Evolutionary conservation across 1,139 yeast species (phyloP).

Genomic region (Blastobotrys malaysiensis): DNA sequence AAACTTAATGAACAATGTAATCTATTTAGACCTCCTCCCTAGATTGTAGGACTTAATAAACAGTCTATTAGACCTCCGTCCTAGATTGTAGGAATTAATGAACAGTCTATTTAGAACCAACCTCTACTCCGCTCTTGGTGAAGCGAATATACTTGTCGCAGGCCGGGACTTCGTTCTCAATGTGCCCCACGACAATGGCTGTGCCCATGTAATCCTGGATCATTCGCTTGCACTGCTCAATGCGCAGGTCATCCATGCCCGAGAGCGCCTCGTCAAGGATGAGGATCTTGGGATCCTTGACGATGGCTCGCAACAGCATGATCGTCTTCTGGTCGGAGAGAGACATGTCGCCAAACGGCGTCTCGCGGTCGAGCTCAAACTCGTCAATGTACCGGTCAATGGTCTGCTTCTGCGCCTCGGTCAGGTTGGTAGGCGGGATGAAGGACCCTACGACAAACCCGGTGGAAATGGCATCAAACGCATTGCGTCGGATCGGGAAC

Average conservation of each 20-base stretch:
- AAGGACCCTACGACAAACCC: slow-evolving; percentile 68
- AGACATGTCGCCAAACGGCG: slow-evolving; percentile 47
- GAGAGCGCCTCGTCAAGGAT: slow-evolving; percentile 92
- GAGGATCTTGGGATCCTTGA: slow-evolving; percentile 69
- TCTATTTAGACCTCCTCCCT: too few species aligned
- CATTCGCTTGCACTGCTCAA: slow-evolving; percentile 61
- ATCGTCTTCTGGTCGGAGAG: slow-evolving; percentile 76
- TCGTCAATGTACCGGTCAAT: slow-evolving; percentile 30
- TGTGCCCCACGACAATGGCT: slow-evolving; percentile 73
- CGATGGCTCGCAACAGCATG: slow-evolving; percentile 66
- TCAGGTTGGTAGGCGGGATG: slow-evolving; percentile 38
- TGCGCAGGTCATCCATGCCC: slow-evolving; percentile 70
- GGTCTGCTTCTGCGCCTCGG: slow-evolving; percentile 33
- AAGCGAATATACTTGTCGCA: slow-evolving; percentile 29
- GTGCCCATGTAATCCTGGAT: slow-evolving; percentile 62
- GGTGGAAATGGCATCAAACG: slow-evolving; percentile 58
- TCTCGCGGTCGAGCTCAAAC: slow-evolving; percentile 35
- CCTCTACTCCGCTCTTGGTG: background rate
- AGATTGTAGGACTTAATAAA: too few species aligned
- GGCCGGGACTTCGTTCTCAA: slow-evolving; percentile 54
- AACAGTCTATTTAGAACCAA: slow-evolving; percentile 1
- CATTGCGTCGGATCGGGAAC: slow-evolving; percentile 54
- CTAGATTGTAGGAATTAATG: too few species aligned
- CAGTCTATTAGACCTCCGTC: too few species aligned
- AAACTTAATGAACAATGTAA: too few species aligned